Evolutionary conservation across 176 grass and related monocot species (phyloP), one percentile per base, ranked within the genome.

Genomic region (Typha latifolia): DNA sequence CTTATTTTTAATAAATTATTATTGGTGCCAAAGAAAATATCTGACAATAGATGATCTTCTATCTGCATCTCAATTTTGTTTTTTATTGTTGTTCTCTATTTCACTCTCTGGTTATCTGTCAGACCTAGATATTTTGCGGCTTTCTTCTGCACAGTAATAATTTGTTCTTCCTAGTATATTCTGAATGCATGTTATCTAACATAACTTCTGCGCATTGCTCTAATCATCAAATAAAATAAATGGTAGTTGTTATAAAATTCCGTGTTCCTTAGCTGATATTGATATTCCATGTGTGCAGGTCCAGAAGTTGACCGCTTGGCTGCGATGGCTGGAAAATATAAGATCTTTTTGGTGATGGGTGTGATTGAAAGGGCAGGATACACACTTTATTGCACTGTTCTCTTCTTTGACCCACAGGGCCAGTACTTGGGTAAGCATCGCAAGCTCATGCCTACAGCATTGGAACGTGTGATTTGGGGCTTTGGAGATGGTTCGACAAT

Each of bases 321-420:
- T 78, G 66, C 83, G 34, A 62, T 97, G 75, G 89, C 89, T 78
- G 85, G 62, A 69, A 97, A 92, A 81, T 89, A 87, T 72, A 97
- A 97, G 73, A 73, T 97, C 0, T 97, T 89, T 77, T 69, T 97
- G 29, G 85, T 97, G 14, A 97, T 97, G 89, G 94, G 94, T 10
- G 93, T 82, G 50, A 87, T 97, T 62, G 93, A 97, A 81, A 86
- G 93, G 66, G 85, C 84, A 49, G 85, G 85, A 24, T 97, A 90
- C 57, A 97, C 94, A 34, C 76, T 97, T 1, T 97, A 97, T 76
- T 92, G 89, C 48, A 82, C 80, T 1, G 83, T 92, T 32, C 88
- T 97, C 20, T 96, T 91, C 79, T 96, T 96, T 69, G 82, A 97
- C 66, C 69, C 88, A 75, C 82, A 86, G n/a, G 93, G 88, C 3